Evolutionary conservation across 1,284 basidiomycete genomes (phyloP).

Genomic region (Stereum hirsutum): DNA sequence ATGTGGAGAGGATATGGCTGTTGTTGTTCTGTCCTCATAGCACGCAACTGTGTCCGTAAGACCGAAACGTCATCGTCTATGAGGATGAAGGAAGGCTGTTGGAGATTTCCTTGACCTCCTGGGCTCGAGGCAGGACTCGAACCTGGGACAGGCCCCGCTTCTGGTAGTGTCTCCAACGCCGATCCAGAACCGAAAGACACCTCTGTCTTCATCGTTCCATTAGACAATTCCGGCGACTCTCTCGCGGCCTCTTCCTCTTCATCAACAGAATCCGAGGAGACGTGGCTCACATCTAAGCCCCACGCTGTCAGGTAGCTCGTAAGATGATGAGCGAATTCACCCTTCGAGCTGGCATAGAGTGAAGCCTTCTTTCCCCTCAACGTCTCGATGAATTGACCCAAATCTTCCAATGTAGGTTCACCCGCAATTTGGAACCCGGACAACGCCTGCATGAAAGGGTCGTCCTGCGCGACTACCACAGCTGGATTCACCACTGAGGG

Average conservation of each 20-base stretch:
- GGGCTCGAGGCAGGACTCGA: conserved; percentile 7
- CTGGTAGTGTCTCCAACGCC: conserved; percentile 11
- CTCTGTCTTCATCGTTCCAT: conserved; percentile 8
- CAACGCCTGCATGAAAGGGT: conserved; percentile 30
- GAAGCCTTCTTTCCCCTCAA: conserved; percentile 76
- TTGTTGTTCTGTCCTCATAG: conserved; percentile 48
- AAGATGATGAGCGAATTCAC: conserved; percentile 83
- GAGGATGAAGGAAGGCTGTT: conserved; percentile 57
- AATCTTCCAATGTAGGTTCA: conserved; percentile 72
- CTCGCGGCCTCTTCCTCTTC: conserved; percentile 25
- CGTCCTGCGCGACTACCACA: conserved; percentile 31
- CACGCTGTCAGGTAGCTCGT: conserved; percentile 89
- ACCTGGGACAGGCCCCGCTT: too few species aligned
- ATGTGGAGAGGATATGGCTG: conserved; percentile 33
- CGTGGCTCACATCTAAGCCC: conserved; percentile 87
- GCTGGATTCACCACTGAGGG: conserved; percentile 23
- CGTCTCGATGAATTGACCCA: conserved; percentile 71
- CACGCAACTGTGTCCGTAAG: conserved; percentile 61
- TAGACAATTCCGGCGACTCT: conserved; percentile 1
- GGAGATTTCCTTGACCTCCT: conserved; percentile 9
- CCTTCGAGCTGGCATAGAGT: conserved; percentile 74
- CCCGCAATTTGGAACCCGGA: conserved; percentile 38
- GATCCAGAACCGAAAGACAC: conserved; percentile 5
- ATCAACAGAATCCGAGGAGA: conserved; percentile 51
- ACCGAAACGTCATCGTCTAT: conserved; percentile 84